A percentile compares a stretch with the other conserved stretches of the same genome.
Evolutionary conservation across 192 early-diverging fungal genomes (phyloP).

Genomic region (Backusella australiensis): DNA sequence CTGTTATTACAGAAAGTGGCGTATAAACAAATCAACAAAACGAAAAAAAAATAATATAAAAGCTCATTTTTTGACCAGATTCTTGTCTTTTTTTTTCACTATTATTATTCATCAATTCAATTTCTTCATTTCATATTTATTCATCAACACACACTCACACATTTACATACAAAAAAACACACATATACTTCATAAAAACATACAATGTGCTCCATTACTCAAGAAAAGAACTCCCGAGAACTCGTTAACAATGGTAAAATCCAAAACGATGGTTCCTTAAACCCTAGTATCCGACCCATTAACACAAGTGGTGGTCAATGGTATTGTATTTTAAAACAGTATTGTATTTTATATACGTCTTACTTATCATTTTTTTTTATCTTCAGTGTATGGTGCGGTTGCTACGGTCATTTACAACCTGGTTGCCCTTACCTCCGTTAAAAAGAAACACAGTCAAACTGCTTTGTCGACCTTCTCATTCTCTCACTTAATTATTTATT

Average conservation of each 20-base stretch:
- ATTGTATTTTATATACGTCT: not conserved
- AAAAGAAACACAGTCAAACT: not conserved
- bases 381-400: slow-evolving; percentile 15
- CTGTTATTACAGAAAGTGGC: not conserved
- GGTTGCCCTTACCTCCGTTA: not conserved
- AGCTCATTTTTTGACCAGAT: not conserved
- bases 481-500: not conserved
- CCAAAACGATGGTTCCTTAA: not conserved
- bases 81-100: not conserved
- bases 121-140: not conserved
- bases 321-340: not conserved
- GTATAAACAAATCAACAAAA: slow-evolving; percentile 6
- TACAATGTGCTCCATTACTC: not conserved
- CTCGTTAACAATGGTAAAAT: not conserved
- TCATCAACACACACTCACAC: not conserved
- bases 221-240: not conserved
- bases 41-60: not conserved
- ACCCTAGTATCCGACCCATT: not conserved
- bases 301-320: slow-evolving; percentile 3
- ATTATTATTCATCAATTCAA: not conserved
- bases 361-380: not conserved
- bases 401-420: slow-evolving; percentile 12
- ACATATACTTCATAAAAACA: not conserved
- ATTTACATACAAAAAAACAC: not conserved
- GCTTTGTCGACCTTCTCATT: not conserved